Conservation (phyloP, 1,284 basidiomycete species). For the Anthracocystis panici-leucophaei region DNA sequence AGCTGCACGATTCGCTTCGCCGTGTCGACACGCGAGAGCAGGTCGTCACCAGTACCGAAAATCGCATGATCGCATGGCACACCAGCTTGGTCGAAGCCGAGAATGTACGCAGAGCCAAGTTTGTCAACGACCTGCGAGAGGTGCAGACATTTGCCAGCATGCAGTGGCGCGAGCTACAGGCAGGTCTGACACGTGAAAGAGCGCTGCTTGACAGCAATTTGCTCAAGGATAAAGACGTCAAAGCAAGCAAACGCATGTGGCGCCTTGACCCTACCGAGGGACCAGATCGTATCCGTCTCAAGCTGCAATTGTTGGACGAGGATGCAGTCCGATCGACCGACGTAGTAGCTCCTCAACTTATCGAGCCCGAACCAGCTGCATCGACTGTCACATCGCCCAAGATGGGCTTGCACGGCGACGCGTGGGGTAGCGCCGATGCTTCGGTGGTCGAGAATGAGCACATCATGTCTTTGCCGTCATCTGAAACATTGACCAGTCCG, state of each 20-base stretch:
- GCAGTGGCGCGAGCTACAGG: conserved; percentile 51
- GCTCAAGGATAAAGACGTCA: neutral
- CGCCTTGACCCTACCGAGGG: conserved; percentile 67
- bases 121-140: conserved; percentile 60
- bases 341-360: conserved; percentile 32
- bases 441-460: conserved; percentile 1
- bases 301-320: conserved; percentile 55
- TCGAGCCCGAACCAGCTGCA: conserved; percentile 18
- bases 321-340: conserved; percentile 11
- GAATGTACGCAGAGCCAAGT: conserved; percentile 41
- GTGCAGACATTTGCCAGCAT: conserved; percentile 42
- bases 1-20: conserved; percentile 47
- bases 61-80: conserved; percentile 59
- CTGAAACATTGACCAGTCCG: neutral
- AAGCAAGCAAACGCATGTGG: conserved; percentile 36
- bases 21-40: conserved; percentile 46
- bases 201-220: conserved; percentile 29
- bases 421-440: conserved; percentile 36
- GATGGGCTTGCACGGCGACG: conserved; percentile 22
- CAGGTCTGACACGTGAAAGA: conserved; percentile 43
- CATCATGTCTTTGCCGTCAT: neutral
- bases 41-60: conserved; percentile 44
- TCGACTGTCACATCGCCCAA: conserved; percentile 9
- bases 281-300: conserved; percentile 61
- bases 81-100: conserved; percentile 47